Conservation (phyloP, 441 rosid species). For the Arabidopsis lyrata region DNA sequence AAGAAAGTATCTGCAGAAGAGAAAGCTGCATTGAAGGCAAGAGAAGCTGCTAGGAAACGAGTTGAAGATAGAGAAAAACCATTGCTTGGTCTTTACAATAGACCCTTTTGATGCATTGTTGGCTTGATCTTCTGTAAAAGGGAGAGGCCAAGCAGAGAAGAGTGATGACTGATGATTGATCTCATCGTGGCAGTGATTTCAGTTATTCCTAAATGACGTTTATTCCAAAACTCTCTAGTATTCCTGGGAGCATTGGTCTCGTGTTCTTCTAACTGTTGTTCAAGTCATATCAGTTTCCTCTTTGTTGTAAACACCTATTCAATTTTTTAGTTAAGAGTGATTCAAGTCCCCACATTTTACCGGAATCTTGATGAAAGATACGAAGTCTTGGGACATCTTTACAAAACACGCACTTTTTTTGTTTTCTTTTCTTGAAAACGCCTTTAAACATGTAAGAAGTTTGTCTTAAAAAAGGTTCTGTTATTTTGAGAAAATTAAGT, state of each 20-base stretch:
- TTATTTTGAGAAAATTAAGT: no score
- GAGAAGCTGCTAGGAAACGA: slow-evolving; percentile 95
- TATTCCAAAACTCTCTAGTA: background rate
- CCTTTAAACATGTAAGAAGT: background rate
- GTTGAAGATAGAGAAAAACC: slow-evolving; percentile 90
- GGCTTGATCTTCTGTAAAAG: background rate
- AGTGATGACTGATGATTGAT: slow-evolving; percentile 24
- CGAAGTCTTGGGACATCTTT: slow-evolving; percentile 25
- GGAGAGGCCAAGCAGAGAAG: background rate
- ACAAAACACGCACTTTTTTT: background rate
- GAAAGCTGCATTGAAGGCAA: slow-evolving; percentile 80
- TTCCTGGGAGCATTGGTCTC: slow-evolving; percentile 10
- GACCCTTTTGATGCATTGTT: slow-evolving; percentile 50
- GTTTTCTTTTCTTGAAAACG: background rate
- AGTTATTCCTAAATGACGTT: background rate
- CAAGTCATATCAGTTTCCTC: background rate
- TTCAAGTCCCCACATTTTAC: background rate
- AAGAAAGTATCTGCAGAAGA: slow-evolving; percentile 79
- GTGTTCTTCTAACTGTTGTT: slow-evolving; percentile 23
- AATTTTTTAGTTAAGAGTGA: slow-evolving; percentile 31
- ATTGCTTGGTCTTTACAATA: slow-evolving; percentile 83
- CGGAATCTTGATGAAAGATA: slow-evolving; percentile 26
- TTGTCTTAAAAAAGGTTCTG: background rate
- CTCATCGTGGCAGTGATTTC: slow-evolving; percentile 6
- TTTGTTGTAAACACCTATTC: slow-evolving; percentile 12